Evolutionary conservation across 495 filamentous ascomycete genomes (phyloP), one percentile per base, ranked within the genome.

Genomic region (Tuber umbilicatum): DNA sequence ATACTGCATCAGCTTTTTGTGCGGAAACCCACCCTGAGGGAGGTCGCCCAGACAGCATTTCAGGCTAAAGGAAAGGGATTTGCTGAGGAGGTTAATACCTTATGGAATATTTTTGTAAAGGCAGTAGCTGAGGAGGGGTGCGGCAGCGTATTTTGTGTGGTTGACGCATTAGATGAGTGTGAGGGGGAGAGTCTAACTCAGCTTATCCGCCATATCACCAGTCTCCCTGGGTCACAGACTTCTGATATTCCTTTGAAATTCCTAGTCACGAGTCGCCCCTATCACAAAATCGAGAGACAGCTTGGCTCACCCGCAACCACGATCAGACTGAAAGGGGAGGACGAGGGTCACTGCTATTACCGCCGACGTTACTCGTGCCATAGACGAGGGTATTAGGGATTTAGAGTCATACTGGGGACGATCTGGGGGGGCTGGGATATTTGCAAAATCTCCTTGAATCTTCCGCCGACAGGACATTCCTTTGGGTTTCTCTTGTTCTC

Each of bases 131-230:
- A 83, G 74, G 71, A 72, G 6, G 55, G 69, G 23, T 77, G 78
- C 17, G 80, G 75, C 17, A 73, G 80, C 55, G 69, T 83, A 7
- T 78, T 84, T 41, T 83, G 83, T 74, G 76, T 86, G 47, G 73
- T 86, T 1, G 85, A 86, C 73, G 85, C 79, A n/a, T 74, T 86
- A 10, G 85, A 86, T 69, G 85, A 86, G 78, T 86, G 84, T 71
- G 72, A 72, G 38, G 70, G 69, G 37, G 10, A 82, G 17, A 39
- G 43, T 17, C 21, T 81, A 37, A 5, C 5, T 43, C 69, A 19
- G 37, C n/a, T 42, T 42, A 78, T 80, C 35, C 74, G 83, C 27
- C n/a, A 31, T 35, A 1, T 14, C 16, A 71, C 69, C 39, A 2
- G 43, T 38, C 31, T 27, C 21, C 12, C 21, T 17, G 39, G n/a